Percentiles rank a stretch among this genome's conserved stretches.
Conservation (phyloP, 352 stramenopile species). For the Phytophthora litchii region DNA sequence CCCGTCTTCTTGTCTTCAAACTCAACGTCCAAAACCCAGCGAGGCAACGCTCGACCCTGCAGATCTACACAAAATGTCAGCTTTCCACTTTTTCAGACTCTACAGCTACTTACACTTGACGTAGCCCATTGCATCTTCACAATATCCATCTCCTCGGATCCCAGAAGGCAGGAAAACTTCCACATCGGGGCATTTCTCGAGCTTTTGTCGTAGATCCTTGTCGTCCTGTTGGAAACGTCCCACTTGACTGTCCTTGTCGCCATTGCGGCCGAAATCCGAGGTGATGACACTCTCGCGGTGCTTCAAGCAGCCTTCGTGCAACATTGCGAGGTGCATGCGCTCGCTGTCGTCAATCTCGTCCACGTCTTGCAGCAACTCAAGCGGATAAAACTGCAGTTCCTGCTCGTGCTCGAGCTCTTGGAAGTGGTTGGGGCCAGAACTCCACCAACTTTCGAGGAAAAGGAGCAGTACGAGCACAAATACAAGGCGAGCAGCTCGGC, state of each 20-base stretch:
- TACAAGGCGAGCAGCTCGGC: slow-evolving; percentile 3
- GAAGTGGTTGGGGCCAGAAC: slow-evolving; percentile 14
- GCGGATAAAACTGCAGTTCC: slow-evolving; percentile 35
- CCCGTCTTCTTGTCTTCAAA: slow-evolving; percentile 42
- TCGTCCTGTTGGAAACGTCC: slow-evolving; percentile 43
- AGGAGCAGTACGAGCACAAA: slow-evolving; percentile 4
- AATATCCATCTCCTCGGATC: slow-evolving; percentile 66
- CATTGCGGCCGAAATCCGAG: slow-evolving; percentile 35
- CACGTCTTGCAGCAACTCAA: slow-evolving; percentile 18
- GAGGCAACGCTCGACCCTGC: slow-evolving; percentile 48
- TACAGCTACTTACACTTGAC: slow-evolving; percentile 52
- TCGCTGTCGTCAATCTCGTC: slow-evolving; percentile 37
- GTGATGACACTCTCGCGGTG: slow-evolving; percentile 49
- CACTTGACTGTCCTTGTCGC: slow-evolving; percentile 13
- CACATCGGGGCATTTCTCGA: slow-evolving; percentile 58
- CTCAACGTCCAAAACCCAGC: slow-evolving; percentile 45
- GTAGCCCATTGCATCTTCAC: slow-evolving; percentile 76
- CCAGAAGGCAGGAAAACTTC: slow-evolving; percentile 62
- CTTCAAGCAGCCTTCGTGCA: slow-evolving; percentile 55
- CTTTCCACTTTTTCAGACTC: too few species aligned
- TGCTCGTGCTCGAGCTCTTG: slow-evolving; percentile 32
- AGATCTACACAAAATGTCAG: slow-evolving; percentile 33
- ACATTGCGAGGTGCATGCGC: slow-evolving; percentile 48
- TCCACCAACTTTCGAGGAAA: slow-evolving; percentile 29
- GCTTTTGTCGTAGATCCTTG: slow-evolving; percentile 42